Conservation (phyloP, 164 flowering plant species). For the Stephania cephalantha region DNA sequence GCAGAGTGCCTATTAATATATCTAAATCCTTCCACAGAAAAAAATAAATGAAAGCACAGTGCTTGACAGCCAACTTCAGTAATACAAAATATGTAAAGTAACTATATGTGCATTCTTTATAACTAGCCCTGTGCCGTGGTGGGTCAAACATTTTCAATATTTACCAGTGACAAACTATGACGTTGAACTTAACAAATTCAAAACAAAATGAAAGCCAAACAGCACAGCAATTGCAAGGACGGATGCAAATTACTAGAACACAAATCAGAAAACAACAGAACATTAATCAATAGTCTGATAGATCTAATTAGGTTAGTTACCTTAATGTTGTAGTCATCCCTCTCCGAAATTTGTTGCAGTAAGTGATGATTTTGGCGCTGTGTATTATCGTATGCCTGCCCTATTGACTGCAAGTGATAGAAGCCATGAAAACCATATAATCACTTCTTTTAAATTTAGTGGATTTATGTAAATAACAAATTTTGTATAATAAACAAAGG, state of each 20-base stretch:
- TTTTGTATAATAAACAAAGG: not conserved
- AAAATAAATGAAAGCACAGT: no score
- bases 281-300: not conserved
- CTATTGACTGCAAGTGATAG: constrained; percentile 63
- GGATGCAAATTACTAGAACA: not conserved
- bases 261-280: not conserved
- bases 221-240: not conserved
- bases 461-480: not conserved
- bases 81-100: no score
- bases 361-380: constrained; percentile 90
- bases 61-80: no score
- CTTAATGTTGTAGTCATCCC: constrained; percentile 98
- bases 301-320: constrained; percentile 26
- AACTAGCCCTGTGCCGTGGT: no score
- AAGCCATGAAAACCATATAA: constrained; percentile 8
- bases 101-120: no score
- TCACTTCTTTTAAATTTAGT: not conserved
- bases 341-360: constrained; percentile 91
- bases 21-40: no score
- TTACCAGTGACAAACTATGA: no score
- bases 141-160: no score
- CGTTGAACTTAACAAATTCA: not conserved
- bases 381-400: constrained; percentile 96
- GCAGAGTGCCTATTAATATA: no score
- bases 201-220: not conserved